Evolutionary conservation across 768 basidiomycete genomes (phyloP).

Genomic region (Cantharellus cinnabarinus): DNA sequence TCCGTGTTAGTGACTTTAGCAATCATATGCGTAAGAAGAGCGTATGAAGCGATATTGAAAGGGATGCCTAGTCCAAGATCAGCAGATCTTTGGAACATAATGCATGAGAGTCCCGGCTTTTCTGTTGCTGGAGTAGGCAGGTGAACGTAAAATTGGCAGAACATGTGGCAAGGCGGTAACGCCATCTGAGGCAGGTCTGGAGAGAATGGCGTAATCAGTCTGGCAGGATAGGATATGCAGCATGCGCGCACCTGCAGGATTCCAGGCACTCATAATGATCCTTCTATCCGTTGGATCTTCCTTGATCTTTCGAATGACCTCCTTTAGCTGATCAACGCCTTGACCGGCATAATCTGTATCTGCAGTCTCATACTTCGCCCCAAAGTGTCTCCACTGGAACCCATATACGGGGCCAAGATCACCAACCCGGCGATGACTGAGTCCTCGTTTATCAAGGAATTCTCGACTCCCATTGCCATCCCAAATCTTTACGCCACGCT

Average conservation of each 20-base stretch:
- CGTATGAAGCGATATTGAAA: conserved; percentile 98
- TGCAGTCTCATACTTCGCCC: conserved; percentile 55
- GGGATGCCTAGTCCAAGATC: conserved; percentile 95
- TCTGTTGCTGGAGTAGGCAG: conserved; percentile 34
- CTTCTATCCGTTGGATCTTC: conserved; percentile 82
- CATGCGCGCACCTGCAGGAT: conserved; percentile 60
- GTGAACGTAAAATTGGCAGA: conserved; percentile 97
- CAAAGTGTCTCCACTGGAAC: conserved; percentile 93
- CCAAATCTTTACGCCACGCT: conserved; percentile 89
- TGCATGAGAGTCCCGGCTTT: conserved; percentile 66
- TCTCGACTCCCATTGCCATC: conserved; percentile 84
- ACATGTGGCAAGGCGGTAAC: conserved; percentile 93
- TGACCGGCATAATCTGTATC: conserved; percentile 59
- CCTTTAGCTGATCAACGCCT: conserved; percentile 79
- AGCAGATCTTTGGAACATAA: conserved; percentile 96
- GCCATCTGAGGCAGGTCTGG: conserved; percentile 88
- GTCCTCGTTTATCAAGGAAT: conserved; percentile 67
- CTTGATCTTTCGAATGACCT: conserved; percentile 82
- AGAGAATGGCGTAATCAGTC: not conserved
- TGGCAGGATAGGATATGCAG: not conserved
- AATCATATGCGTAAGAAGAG: conserved; percentile 92
- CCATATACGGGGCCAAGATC: conserved; percentile 96
- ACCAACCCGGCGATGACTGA: conserved; percentile 70
- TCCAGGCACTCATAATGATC: conserved; percentile 94
- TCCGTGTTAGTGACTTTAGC: conserved; percentile 77